Base-by-base conservation (phyloP, 805 yeast genomes). In the Allodekkera sacchari region DNA sequence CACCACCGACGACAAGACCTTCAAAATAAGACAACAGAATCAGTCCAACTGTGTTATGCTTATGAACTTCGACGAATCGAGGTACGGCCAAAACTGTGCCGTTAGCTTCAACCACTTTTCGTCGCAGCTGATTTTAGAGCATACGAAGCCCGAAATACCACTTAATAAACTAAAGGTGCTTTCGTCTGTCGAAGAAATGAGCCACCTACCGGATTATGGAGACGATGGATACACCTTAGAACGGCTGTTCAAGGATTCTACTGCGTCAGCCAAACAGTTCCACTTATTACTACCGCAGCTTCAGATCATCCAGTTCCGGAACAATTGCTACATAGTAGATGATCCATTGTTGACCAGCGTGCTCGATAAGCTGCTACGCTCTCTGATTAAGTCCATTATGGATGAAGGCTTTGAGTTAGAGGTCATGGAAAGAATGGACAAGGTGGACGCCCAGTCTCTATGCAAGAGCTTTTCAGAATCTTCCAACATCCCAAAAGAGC, bases 21-120 rank as follows among this genome's bases (percentile, higher is more conserved):
- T 73, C 71, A 61, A 64, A 27, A 44, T 87, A 12, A 65, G 84
- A 32, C 88, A 81, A 46, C 78, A 82, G 61, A 83, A 84, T 49
- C 96, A 89, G 53, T 82, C 96, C 6, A 87, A 89, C 52, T 71
- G 89, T 4, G 77, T 83, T n/a, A 51, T 85, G 42, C 38, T 87
- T 15, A 49, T 73, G 50, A 23, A 42, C 7, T 7, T 32, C 2
- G 25, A 36, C 5, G n/a, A n/a, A n/a, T n/a, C n/a, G n/a, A n/a
- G n/a, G n/a, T n/a, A n/a, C n/a, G n/a, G n/a, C n/a, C n/a, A n/a
- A n/a, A 24, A 17, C 11, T 1, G 53, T 45, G 18, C 19, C n/a
- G n/a, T 16, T 9, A 31, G 28, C n/a, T 39, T 37, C 22, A 25
- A 30, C 19, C 29, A 30, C 10, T 36, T 36, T 25, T 10, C 14